Percentiles rank a stretch among this genome's conserved stretches.
These are phyloP conservation scores for Saccharomyces hybrid DNA, from an alignment of 1,139 yeast genomes.

Conservation along the genomic window DNA sequence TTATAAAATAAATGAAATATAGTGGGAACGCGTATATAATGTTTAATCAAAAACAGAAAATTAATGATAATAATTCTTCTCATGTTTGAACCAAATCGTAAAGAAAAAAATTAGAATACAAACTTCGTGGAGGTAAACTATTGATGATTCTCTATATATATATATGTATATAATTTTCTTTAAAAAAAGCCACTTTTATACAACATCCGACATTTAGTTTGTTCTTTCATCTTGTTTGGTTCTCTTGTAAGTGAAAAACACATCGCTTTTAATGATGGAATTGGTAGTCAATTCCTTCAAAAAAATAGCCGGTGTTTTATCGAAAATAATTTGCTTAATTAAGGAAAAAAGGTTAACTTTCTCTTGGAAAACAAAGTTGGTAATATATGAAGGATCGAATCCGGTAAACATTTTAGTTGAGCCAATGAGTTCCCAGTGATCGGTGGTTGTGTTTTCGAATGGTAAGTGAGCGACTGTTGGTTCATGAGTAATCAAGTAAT, in stretches of 20 bases:
- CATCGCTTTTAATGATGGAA: constrained; percentile 21
- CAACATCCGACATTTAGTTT: too few species aligned
- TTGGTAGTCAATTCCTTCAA: constrained; percentile 12
- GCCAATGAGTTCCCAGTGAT: constrained; percentile 38
- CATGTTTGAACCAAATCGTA: too few species aligned
- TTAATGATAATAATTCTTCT: background rate
- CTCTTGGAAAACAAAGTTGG: constrained; percentile 11
- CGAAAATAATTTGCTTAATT: constrained; percentile 8
- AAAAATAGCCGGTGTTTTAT: constrained; percentile 3
- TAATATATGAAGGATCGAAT: constrained; percentile 26
- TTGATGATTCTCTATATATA: background rate
- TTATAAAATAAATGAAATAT: background rate
- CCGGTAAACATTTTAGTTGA: constrained; percentile 35
- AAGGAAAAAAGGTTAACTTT: constrained; percentile 13
- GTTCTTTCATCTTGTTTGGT: constrained; percentile 8
- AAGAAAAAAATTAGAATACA: too few species aligned
- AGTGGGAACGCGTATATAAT: background rate
- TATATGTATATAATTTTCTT: background rate
- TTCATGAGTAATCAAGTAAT: constrained; percentile 50
- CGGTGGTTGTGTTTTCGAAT: constrained; percentile 19
- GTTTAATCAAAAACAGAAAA: background rate
- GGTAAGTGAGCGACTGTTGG: constrained; percentile 21
- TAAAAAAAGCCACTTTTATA: too few species aligned
- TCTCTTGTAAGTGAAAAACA: constrained; percentile 32
- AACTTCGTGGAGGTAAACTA: too few species aligned